Percentiles rank a stretch among this genome's conserved stretches.
These are phyloP conservation scores for Epichloe gansuensis DNA, from an alignment of 2,329 filamentous ascomycete species.

Conservation along the genomic window DNA sequence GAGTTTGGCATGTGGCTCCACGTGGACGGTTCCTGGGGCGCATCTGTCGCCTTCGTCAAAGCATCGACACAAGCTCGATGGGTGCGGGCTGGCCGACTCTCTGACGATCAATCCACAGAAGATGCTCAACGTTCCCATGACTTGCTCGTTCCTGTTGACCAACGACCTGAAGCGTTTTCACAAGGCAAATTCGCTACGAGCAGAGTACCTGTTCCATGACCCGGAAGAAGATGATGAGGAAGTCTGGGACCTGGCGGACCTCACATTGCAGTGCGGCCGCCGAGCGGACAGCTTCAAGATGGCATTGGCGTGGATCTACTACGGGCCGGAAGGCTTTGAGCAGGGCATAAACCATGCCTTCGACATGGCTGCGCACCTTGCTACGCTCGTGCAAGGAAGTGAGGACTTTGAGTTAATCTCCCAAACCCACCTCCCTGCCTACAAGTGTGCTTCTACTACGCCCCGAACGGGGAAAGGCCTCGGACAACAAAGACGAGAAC, in stretches of 20 bases:
- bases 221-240: slow-evolving; percentile 36
- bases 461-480: slow-evolving; percentile 36
- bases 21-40: slow-evolving; percentile 85
- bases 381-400: slow-evolving; percentile 39
- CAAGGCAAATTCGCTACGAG: slow-evolving; percentile 69
- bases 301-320: slow-evolving; percentile 79
- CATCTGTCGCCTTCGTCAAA: slow-evolving; percentile 59
- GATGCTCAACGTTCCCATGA: slow-evolving; percentile 85
- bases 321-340: slow-evolving; percentile 63
- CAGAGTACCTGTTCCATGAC: slow-evolving; percentile 73
- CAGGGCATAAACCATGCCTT: slow-evolving; percentile 61
- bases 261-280: slow-evolving; percentile 86
- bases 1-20: slow-evolving; percentile 75
- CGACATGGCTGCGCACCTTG: slow-evolving; percentile 54
- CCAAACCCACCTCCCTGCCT: slow-evolving; percentile 71
- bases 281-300: slow-evolving; percentile 77
- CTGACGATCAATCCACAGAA: slow-evolving; percentile 90
- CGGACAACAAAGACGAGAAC: slow-evolving; percentile 29
- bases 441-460: slow-evolving; percentile 90
- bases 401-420: slow-evolving; percentile 56
- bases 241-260: slow-evolving; percentile 78
- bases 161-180: slow-evolving; percentile 68
- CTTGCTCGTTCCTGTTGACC: slow-evolving; percentile 77
- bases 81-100: slow-evolving; percentile 62
- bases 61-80: slow-evolving; percentile 52